Evolutionary conservation across 225 moss, liverwort and hornwort species (phyloP).

Genomic region (Pseudisothecium myosuroides): DNA sequence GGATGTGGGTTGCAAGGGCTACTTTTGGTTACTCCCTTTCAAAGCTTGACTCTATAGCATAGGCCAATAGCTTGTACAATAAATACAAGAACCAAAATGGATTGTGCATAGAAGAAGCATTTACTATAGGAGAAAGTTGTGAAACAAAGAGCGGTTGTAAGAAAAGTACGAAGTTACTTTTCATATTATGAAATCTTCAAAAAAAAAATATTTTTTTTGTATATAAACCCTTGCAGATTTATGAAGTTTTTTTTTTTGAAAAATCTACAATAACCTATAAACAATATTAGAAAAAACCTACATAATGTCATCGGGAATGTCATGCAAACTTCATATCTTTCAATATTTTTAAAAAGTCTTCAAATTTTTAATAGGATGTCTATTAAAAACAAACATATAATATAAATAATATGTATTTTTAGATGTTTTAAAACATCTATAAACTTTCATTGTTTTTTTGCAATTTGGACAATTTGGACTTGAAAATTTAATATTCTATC

Average conservation of each 20-base stretch:
- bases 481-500: neutral
- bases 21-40: neutral
- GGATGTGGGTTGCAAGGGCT: fast-evolving
- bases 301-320: too few species aligned
- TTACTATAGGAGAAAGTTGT: fast-evolving
- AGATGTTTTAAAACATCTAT: neutral
- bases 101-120: fast-evolving
- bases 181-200: neutral
- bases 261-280: fast-evolving
- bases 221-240: fast-evolving
- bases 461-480: neutral
- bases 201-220: neutral
- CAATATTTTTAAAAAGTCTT: neutral
- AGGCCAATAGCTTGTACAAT: neutral
- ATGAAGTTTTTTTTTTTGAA: too few species aligned
- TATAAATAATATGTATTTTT: neutral
- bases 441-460: neutral
- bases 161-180: neutral
- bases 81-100: neutral
- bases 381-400: neutral
- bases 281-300: too few species aligned
- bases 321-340: neutral
- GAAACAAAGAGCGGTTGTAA: neutral
- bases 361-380: neutral
- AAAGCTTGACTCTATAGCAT: fast-evolving